phyloP scores from a whole-genome alignment of 176 grass and related monocot species.

The Rhynchospora pubera region DNA sequence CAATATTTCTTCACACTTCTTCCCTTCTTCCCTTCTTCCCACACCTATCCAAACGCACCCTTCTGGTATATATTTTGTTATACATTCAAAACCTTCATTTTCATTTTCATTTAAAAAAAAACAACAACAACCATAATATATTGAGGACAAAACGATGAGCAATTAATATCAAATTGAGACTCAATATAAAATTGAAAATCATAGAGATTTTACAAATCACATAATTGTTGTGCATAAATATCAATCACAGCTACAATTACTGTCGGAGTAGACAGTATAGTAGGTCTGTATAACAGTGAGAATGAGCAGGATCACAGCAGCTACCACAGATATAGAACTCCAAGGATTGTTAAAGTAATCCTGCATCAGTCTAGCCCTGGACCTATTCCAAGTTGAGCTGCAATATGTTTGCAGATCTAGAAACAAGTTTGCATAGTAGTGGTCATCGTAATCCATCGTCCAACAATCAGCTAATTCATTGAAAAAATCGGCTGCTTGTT shows the following conservation, averaged over 20 bases:
- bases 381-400: not conserved
- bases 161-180: no score
- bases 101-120: no score
- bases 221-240: not conserved
- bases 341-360: slow-evolving; percentile 45
- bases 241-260: not conserved
- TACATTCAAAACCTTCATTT: no score
- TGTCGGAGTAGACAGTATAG: slow-evolving; percentile 8
- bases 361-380: slow-evolving; percentile 13
- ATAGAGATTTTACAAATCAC: no score
- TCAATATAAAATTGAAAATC: no score
- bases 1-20: no score
- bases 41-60: no score
- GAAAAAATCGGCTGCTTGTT: slow-evolving; percentile 1
- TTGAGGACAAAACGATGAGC: no score
- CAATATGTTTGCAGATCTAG: not conserved
- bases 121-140: no score
- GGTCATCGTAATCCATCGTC: not conserved
- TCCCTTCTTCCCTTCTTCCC: no score
- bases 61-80: no score
- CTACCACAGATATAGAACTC: slow-evolving; percentile 27
- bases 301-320: not conserved
- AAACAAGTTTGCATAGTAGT: slow-evolving; percentile 12
- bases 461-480: not conserved
- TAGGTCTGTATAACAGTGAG: slow-evolving; percentile 25